Percentiles rank a stretch among this genome's conserved stretches.
These are phyloP conservation scores for Neurospora hispaniola DNA, from an alignment of 495 filamentous ascomycete genomes.

Conservation along the genomic window DNA sequence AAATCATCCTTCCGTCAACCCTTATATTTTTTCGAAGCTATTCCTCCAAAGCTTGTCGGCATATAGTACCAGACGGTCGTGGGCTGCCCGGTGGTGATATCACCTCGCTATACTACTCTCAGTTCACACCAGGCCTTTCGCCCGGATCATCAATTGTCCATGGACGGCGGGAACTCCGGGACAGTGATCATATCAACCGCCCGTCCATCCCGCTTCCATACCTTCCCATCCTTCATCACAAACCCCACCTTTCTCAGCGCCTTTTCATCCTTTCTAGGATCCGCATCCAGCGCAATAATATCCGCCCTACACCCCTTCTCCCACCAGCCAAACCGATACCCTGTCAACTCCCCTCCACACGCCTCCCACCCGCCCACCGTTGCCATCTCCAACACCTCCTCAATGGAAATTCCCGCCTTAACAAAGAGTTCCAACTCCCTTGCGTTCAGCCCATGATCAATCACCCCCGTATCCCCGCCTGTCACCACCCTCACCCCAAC, in stretches of 20 bases:
- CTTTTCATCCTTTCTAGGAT: slow-evolving; percentile 23
- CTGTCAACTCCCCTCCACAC: slow-evolving; percentile 38
- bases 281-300: slow-evolving; percentile 33
- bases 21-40: neutral
- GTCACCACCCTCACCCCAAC: slow-evolving; percentile 34
- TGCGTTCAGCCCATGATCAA: slow-evolving; percentile 40
- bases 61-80: neutral
- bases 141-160: neutral
- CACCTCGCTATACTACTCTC: neutral
- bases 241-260: slow-evolving; percentile 38
- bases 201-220: slow-evolving; percentile 26
- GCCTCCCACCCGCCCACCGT: slow-evolving; percentile 42
- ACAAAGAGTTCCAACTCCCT: slow-evolving; percentile 41
- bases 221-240: slow-evolving; percentile 41
- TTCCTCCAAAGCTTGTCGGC: neutral
- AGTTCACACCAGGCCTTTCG: neutral
- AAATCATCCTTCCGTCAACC: neutral
- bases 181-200: slow-evolving; percentile 10
- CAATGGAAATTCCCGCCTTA: slow-evolving; percentile 38
- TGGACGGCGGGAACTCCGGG: slow-evolving; percentile 9
- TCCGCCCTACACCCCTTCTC: slow-evolving; percentile 38
- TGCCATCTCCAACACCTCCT: slow-evolving; percentile 33
- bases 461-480: slow-evolving; percentile 42
- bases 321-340: slow-evolving; percentile 38
- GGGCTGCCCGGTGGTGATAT: neutral